Conservation (phyloP, 345 rosid species). For the Gossypium ekmanianum region DNA sequence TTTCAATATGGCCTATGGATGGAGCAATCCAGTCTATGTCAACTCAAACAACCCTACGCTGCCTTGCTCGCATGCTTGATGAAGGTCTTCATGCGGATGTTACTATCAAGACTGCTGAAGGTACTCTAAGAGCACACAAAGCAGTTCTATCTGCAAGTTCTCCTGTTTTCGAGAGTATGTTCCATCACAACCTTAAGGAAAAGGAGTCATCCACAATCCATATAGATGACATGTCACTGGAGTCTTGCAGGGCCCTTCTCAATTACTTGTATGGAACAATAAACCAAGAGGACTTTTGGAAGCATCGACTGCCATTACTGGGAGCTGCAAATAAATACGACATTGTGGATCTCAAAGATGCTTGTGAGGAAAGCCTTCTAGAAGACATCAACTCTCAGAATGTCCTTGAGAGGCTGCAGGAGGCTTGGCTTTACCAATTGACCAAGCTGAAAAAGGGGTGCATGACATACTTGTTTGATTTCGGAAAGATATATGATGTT, state of each 20-base stretch:
- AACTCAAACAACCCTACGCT: conserved; percentile 54
- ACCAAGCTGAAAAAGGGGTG: conserved; percentile 84
- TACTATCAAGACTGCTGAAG: conserved; percentile 69
- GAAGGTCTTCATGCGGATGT: conserved; percentile 76
- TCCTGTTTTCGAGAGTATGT: conserved; percentile 87
- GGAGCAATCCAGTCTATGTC: conserved; percentile 60
- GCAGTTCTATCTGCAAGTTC: conserved; percentile 85
- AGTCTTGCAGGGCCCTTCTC: conserved; percentile 77
- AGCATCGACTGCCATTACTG: conserved; percentile 68
- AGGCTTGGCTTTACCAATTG: conserved; percentile 88
- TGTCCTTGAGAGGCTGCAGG: conserved; percentile 85
- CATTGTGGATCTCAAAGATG: conserved; percentile 62
- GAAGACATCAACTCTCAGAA: conserved; percentile 79
- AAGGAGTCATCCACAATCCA: conserved; percentile 76
- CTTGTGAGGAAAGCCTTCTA: conserved; percentile 84
- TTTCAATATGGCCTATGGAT: conserved; percentile 69
- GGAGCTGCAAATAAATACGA: conserved; percentile 89
- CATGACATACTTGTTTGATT: conserved; percentile 74
- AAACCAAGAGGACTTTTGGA: conserved; percentile 83
- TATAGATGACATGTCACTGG: conserved; percentile 81
- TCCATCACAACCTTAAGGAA: conserved; percentile 82
- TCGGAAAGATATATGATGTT: conserved; percentile 81
- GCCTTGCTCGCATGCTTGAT: conserved; percentile 83
- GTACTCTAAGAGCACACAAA: conserved; percentile 75
- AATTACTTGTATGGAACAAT: conserved; percentile 79